Evolutionary conservation across 73 alveolate species (phyloP).

Genomic region (Vitrella brassicaformis): DNA sequence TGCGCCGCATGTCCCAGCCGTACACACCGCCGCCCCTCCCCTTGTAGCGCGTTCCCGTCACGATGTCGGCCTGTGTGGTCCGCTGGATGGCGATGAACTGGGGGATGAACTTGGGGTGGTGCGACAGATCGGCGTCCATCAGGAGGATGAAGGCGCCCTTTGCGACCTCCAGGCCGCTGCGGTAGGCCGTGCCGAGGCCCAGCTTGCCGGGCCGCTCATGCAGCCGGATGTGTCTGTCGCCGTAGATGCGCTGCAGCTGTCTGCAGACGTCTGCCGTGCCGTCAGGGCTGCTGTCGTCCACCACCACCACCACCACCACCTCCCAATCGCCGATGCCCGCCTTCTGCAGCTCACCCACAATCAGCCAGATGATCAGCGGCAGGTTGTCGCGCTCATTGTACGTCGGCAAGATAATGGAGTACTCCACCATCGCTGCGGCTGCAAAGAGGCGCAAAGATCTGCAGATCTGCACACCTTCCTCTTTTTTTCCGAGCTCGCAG

Average conservation of each 20-base stretch:
- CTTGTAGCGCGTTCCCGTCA: slow-evolving; percentile 88
- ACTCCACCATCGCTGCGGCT: slow-evolving; percentile 33
- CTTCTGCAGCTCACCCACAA: slow-evolving; percentile 56
- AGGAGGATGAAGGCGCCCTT: slow-evolving; percentile 78
- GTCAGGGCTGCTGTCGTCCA: slow-evolving; percentile 95
- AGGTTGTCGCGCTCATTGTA: slow-evolving; percentile 91
- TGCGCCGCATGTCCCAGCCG: slow-evolving; percentile 90
- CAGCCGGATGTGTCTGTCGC: slow-evolving; percentile 62
- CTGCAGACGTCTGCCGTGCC: slow-evolving; percentile 74
- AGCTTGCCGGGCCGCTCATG: slow-evolving; percentile 84
- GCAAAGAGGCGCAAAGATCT: background rate
- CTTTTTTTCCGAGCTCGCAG: background rate
- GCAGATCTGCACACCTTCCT: background rate
- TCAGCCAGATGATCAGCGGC: slow-evolving; percentile 71
- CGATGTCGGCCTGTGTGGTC: slow-evolving; percentile 73
- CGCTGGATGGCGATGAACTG: slow-evolving; percentile 57
- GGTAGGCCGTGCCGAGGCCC: slow-evolving; percentile 95
- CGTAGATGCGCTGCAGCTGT: slow-evolving; percentile 72
- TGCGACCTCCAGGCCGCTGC: slow-evolving; percentile 79
- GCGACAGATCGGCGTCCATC: slow-evolving; percentile 97
- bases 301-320: slow-evolving; percentile 83
- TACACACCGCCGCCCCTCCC: slow-evolving; percentile 83
- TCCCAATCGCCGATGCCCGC: slow-evolving; percentile 66
- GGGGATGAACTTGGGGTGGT: slow-evolving; percentile 72
- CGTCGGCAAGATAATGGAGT: slow-evolving; percentile 89